Conservation (phyloP, 495 filamentous ascomycete genomes). For the Aspergillus affinis region DNA sequence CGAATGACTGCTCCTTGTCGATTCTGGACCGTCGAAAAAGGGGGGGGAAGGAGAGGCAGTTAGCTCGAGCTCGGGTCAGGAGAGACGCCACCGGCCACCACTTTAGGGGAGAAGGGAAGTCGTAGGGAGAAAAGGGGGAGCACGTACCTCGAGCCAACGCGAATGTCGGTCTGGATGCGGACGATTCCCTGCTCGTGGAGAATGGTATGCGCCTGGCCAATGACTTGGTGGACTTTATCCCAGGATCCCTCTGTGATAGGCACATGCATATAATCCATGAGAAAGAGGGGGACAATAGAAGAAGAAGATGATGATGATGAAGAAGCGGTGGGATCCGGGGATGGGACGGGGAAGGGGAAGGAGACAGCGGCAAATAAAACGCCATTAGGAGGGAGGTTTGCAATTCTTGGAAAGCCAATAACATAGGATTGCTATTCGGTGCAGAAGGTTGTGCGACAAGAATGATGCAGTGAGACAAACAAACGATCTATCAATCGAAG, state of each 20-base stretch:
- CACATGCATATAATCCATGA: not conserved
- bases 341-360: not conserved
- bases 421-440: not conserved
- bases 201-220: slow-evolving; percentile 85
- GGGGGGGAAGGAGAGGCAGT: slow-evolving; percentile 6
- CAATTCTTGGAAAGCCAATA: not conserved
- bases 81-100: not conserved
- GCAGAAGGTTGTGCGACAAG: not conserved
- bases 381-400: not conserved
- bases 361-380: not conserved
- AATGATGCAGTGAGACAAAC: not conserved
- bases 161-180: slow-evolving; percentile 85
- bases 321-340: not conserved
- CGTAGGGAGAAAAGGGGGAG: slow-evolving; percentile 1
- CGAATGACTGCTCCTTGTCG: slow-evolving; percentile 65
- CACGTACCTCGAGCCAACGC: slow-evolving; percentile 75
- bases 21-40: slow-evolving; percentile 42
- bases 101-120: no score
- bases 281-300: not conserved
- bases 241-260: slow-evolving; percentile 73
- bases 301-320: no score
- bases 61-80: not conserved
- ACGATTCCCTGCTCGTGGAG: slow-evolving; percentile 80
- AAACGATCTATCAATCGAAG: slow-evolving; percentile 4
- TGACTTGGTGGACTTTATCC: slow-evolving; percentile 83